These are phyloP conservation scores for Lodderomyces jiufengensis DNA, from an alignment of 1,139 yeast genomes.

Conservation along the genomic window DNA sequence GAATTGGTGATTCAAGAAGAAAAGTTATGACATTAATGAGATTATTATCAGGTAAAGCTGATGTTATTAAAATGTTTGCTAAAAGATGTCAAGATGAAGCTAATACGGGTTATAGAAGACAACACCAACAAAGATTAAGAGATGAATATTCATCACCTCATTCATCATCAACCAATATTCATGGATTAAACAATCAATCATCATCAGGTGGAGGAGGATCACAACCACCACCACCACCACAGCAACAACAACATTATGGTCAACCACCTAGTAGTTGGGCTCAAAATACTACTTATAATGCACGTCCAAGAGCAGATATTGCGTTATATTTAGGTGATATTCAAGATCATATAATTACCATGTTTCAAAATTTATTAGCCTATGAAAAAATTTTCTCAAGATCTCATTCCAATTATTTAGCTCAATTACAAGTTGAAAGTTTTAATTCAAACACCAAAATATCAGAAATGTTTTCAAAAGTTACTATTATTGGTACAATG, in stretches of 20 bases:
- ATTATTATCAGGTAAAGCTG: conserved; percentile 89
- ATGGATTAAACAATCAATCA: not conserved
- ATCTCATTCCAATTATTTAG: conserved; percentile 87
- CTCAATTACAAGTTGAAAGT: conserved; percentile 90
- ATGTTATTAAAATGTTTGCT: conserved; percentile 95
- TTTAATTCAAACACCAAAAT: conserved; percentile 81
- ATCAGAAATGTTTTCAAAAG: conserved; percentile 83
- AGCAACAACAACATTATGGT: conserved; percentile 4
- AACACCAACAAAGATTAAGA: conserved; percentile 5
- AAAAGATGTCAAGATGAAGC: conserved; percentile 81
- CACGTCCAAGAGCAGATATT: conserved; percentile 78
- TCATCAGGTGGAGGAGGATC: not conserved
- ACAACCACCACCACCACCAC: conserved; percentile 20
- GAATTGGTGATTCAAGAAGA: conserved; percentile 83
- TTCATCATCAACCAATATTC: not conserved
- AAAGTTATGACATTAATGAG: conserved; percentile 87
- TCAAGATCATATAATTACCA: conserved; percentile 94
- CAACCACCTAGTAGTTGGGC: conserved; percentile 7
- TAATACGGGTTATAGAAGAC: conserved; percentile 8
- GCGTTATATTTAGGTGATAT: conserved; percentile 93
- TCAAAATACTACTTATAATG: conserved; percentile 18
- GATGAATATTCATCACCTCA: not conserved
- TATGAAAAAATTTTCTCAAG: conserved; percentile 92
- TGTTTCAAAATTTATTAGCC: conserved; percentile 85
- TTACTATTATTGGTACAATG: conserved; percentile 86